These are phyloP conservation scores for Penicillium silybi DNA, from an alignment of 495 filamentous ascomycete species.

Conservation along the genomic window DNA sequence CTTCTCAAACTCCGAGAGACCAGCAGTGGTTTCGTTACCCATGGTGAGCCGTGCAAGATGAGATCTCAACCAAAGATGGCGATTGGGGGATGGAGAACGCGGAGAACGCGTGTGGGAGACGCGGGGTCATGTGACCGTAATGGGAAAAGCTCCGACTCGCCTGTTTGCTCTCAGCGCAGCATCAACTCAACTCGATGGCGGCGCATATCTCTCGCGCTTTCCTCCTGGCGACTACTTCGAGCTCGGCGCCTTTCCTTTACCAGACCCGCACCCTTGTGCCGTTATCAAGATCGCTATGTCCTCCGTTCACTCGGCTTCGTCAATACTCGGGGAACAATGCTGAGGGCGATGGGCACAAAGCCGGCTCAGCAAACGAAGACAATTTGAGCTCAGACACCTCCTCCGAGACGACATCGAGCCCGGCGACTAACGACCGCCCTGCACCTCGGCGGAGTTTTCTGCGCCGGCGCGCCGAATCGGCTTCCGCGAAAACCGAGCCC, in stretches of 20 bases:
- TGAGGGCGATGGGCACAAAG: not conserved
- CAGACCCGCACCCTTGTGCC: conserved; percentile 58
- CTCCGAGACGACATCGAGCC: not conserved
- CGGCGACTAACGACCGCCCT: not conserved
- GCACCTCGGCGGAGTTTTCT: conserved; percentile 25
- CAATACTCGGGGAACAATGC: conserved; percentile 7
- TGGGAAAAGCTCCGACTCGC: conserved; percentile 1
- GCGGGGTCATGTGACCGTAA: conserved; percentile 22
- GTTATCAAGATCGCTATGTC: conserved; percentile 9
- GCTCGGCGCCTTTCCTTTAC: conserved; percentile 62
- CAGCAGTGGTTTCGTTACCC: conserved; percentile 12
- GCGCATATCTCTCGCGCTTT: conserved; percentile 18
- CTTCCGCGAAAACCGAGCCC: not conserved
- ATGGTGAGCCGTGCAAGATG: not conserved
- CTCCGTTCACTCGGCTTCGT: conserved; percentile 7
- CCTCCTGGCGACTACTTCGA: conserved; percentile 19
- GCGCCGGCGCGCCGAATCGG: conserved; percentile 19
- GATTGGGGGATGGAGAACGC: not conserved
- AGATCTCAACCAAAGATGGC: not conserved
- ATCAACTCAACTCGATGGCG: conserved; percentile 15
- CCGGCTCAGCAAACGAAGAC: not conserved
- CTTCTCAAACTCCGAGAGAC: conserved; percentile 63
- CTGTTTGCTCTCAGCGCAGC: not conserved
- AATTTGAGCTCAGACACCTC: not conserved
- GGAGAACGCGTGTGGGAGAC: conserved; percentile 10